Evolutionary conservation across 805 yeast genomes (phyloP), one percentile per base, ranked within the genome.

Genomic region (Priceomyces medius): DNA sequence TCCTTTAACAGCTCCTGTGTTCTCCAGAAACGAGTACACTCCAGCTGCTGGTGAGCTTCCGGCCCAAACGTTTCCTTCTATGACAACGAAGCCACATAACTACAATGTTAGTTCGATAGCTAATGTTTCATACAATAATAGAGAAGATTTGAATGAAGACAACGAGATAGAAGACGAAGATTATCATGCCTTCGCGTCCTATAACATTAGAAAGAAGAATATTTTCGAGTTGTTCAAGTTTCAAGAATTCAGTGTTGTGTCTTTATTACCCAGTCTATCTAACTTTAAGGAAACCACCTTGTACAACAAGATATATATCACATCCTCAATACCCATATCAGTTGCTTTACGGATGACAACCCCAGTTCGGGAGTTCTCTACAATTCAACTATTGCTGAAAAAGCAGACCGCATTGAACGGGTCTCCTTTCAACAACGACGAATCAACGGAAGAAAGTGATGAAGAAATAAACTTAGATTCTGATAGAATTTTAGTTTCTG

Each of bases 331-430:
- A 1, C 68, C 71, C 5, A 45, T 64, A 2, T 43, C 56, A 3
- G 24, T 59, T 3, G 13, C 64, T 4, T 46, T 68, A 18, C 51
- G 62, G 17, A 12, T 63, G 9, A 53, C 69, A 8, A 58, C 53
- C 9, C 74, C 74, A 1, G 71, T 68, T 7, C 43, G 66, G 24
- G 58, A 62, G 16, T 54, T 53, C 19, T n/a, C 46, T 1, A 34
- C 41, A 4, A 36, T 49, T 17, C 37, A 21, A 20, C 23, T 36
- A 14, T 20, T 49, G 3, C 34, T 40, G n/a, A 23, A 26, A 24
- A 33, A 34, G 27, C 27, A 24, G 37, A 44, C 20, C 17, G 17
- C 29, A 7, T 34, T 31, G 10, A 39, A 28, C 14, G 27, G 26
- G 27, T n/a, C 10, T 10, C 19, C 24, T 17, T 37, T 37, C 31